These are phyloP conservation scores for Colletotrichum noveboracense DNA, from an alignment of 2,329 filamentous ascomycete genomes.

Conservation along the genomic window DNA sequence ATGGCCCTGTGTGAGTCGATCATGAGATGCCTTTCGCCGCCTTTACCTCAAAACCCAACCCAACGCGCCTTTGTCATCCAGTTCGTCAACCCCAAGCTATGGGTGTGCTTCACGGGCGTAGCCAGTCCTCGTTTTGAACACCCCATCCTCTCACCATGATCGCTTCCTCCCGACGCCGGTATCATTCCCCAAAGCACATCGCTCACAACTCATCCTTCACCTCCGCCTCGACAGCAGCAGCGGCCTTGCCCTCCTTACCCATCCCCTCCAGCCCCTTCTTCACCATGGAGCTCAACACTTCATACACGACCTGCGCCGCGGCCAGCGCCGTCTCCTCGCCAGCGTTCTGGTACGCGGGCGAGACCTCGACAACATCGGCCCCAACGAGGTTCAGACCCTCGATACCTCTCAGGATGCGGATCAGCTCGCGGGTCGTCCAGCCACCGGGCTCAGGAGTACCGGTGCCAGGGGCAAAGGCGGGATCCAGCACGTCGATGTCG, in stretches of 20 bases:
- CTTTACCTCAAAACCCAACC: neutral
- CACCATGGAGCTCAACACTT: constrained; percentile 81
- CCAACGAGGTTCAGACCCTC: constrained; percentile 86
- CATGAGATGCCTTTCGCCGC: neutral
- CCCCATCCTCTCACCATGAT: neutral
- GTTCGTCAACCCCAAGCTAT: neutral
- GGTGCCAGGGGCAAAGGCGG: constrained; percentile 66
- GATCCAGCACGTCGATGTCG: constrained; percentile 42
- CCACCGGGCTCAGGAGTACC: constrained; percentile 91
- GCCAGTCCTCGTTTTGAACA: neutral
- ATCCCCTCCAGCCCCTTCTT: constrained; percentile 52
- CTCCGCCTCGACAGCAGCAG: constrained; percentile 14
- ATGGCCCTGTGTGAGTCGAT: neutral
- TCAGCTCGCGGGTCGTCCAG: constrained; percentile 89
- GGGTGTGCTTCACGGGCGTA: neutral
- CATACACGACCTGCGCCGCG: constrained; percentile 83
- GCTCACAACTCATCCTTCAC: constrained; percentile 44
- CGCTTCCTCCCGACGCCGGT: neutral
- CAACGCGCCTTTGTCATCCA: neutral
- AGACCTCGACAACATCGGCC: constrained; percentile 89
- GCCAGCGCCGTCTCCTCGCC: constrained; percentile 85
- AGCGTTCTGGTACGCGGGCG: constrained; percentile 80
- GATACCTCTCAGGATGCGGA: constrained; percentile 80
- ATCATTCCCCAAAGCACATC: neutral
- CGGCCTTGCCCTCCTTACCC: constrained; percentile 35